These are phyloP conservation scores for Andrographis paniculata DNA, from an alignment of 305 asterid species.

Conservation along the genomic window DNA sequence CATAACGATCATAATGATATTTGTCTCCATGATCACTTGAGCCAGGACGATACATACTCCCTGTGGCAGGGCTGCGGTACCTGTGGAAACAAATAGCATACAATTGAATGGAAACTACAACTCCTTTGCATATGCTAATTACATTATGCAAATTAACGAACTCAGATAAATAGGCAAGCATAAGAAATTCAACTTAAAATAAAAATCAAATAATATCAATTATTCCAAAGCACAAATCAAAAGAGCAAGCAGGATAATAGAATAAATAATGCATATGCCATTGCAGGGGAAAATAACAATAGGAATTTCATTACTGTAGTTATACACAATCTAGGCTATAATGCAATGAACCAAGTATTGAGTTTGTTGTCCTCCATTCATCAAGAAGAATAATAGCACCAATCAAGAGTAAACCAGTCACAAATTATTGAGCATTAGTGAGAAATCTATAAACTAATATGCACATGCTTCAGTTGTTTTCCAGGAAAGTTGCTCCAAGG, in stretches of 20 bases:
- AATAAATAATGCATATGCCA: too few species aligned
- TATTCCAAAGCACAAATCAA: slow-evolving; percentile 5
- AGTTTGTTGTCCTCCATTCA: too few species aligned
- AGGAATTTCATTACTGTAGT: too few species aligned
- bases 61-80: slow-evolving; percentile 48
- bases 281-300: too few species aligned
- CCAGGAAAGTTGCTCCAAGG: neutral
- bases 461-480: neutral
- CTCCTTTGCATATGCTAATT: neutral
- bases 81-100: slow-evolving; percentile 23
- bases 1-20: slow-evolving; percentile 62
- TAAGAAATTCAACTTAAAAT: neutral
- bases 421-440: too few species aligned
- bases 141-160: slow-evolving; percentile 4
- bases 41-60: slow-evolving; percentile 72
- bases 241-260: too few species aligned
- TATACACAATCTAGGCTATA: too few species aligned
- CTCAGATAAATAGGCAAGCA: neutral
- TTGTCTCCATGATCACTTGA: slow-evolving; percentile 61
- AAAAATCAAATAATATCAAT: neutral
- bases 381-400: too few species aligned
- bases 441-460: neutral
- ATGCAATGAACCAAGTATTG: too few species aligned
- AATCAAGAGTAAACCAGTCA: too few species aligned
- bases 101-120: neutral